Evolutionary conservation across 1,284 basidiomycete species (phyloP), one percentile per base, ranked within the genome.

Genomic region (Sutorius eximius): DNA sequence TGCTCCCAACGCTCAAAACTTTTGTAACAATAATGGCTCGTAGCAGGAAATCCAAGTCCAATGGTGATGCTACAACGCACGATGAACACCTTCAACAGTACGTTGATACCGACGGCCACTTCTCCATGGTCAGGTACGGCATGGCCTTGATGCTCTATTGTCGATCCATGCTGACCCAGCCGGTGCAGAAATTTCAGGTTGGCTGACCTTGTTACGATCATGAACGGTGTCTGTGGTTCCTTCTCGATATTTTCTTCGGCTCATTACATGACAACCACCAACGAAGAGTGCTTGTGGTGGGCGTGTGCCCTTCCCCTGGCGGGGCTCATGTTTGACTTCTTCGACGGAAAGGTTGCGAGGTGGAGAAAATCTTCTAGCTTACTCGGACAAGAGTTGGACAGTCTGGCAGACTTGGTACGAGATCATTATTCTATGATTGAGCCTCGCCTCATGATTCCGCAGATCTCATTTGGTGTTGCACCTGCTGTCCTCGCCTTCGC

Each of bases 351-450:
- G 74, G 93, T 99, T 30, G 97, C 97, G 18, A 79, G 97, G 60
- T 98, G 95, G 95, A 86, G 94, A 70, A 95, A 94, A 59, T 93
- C 93, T 53, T 91, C 86, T 57, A 95, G 91, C 63, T 89, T 99
- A 85, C 80, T 99, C n/a, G 97, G 97, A 1, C 97, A 99, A 74
- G 97, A 99, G 72, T 81, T 99, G 52, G 97, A 99, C 76, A 93
- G 90, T 71, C 78, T 99, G 53, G 97, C 97, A 27, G 97, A 99
- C 75, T 79, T 98, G 72, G 92, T 94, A 65, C 52, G 89, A 54
- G 34, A 56, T 22, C 44, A 47, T 34, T 52, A 38, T 49, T 60
- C 20, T 29, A 13, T 18, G 32, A 40, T 40, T 8, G 18, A 7
- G 11, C 41, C n/a, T 20, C 32, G 52, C 33, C 54, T 62, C 48